Evolutionary conservation across 805 yeast genomes (phyloP), one percentile per base, ranked within the genome.

Genomic region (Millerago galiae): DNA sequence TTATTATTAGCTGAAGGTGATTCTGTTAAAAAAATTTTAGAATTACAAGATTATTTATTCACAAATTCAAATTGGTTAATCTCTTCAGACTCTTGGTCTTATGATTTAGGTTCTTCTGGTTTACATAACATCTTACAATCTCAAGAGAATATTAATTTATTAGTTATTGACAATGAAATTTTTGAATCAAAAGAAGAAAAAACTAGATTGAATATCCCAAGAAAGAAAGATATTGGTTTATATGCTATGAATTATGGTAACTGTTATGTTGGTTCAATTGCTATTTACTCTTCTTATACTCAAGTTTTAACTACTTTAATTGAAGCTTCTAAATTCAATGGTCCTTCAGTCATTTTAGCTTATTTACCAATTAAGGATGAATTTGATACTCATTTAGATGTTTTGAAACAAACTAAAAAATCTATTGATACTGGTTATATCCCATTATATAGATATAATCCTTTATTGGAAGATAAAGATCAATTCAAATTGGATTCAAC

Each of bases 21-120:
- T 4, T 55, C 65, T 31, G 72, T 81, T 3, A 48, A 63, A 16
- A 61, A 70, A 13, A 58, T 88, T 24, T 62, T 83, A 41, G 61
- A 66, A 4, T 59, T 70, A 34, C 63, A 69, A 44, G 70, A 72
- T 8, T 66, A 61, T 44, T 75, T 85, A 51, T 50, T 55, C 25
- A 60, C 70, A 42, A 68, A 69, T 39, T 69, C 83, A 11, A 70
- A 75, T 41, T 91, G 98, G 98, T 70, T 91, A 46, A 70, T 91
- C 43, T 96, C 97, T 27, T 88, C 96, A 15, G 98, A 91, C 61
- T 79, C 93, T 27, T 91, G 98, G 98, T 76, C 96, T 16, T 89
- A 82, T 59, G 98, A 91, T 66, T 68, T 87, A 53, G 98, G 98
- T 34, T 71, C 84, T 48, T 83, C 96, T 6, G 96, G 97, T 60